Percentiles rank a stretch among this genome's conserved stretches.
phyloP scores from a whole-genome alignment of 2,329 filamentous ascomycete species.

The Phoma herbarum region DNA sequence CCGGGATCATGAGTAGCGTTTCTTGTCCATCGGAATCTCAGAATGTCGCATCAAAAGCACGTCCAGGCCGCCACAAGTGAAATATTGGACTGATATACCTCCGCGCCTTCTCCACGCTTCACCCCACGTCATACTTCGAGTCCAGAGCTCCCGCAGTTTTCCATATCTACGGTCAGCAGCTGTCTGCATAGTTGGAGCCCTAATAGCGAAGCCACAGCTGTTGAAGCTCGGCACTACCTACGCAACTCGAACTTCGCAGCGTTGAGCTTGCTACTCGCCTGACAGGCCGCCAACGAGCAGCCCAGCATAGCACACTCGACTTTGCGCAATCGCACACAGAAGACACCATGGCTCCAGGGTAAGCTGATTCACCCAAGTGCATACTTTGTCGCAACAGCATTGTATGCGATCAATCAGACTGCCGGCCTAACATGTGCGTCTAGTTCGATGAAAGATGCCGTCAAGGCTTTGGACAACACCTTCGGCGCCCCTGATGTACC shows the following conservation, averaged over 20 bases:
- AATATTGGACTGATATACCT: slow-evolving; percentile 12
- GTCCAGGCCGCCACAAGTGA: slow-evolving; percentile 8
- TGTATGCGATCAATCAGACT: background rate
- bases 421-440: background rate
- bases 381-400: background rate
- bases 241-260: background rate
- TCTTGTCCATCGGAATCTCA: slow-evolving; percentile 7
- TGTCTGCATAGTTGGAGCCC: background rate
- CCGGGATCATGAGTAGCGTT: slow-evolving; percentile 17
- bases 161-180: slow-evolving; percentile 3
- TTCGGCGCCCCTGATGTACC: slow-evolving; percentile 54
- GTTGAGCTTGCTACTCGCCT: slow-evolving; percentile 3
- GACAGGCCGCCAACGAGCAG: slow-evolving; percentile 7
- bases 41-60: slow-evolving; percentile 19
- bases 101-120: slow-evolving; percentile 20
- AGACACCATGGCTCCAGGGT: slow-evolving; percentile 18
- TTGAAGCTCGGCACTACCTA: background rate
- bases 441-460: slow-evolving; percentile 60
- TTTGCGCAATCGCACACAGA: slow-evolving; percentile 7
- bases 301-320: background rate
- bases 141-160: slow-evolving; percentile 2
- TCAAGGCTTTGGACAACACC: slow-evolving; percentile 56
- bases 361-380: background rate
- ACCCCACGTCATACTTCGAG: slow-evolving; percentile 21
- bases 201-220: background rate